Conservation (phyloP, 306 rosid species). For the Lathyrus tuberosus region DNA sequence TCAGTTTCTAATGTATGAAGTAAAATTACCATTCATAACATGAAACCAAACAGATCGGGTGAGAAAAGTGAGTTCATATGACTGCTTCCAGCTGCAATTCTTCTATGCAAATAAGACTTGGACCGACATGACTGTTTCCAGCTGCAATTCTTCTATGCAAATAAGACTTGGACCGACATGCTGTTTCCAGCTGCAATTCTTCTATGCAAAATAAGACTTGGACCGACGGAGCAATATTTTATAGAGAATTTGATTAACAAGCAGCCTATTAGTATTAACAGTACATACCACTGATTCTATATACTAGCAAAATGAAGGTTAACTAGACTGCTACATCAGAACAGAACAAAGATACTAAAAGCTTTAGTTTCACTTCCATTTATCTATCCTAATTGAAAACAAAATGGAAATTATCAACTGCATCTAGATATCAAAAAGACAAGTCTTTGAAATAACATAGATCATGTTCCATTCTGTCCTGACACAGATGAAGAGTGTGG, state of each 20-base stretch:
- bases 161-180: too few relatives aligned
- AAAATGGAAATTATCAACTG: not conserved
- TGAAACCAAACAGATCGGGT: not conserved
- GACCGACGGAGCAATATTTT: not conserved
- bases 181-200: too few relatives aligned
- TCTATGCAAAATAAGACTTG: constrained; percentile 20
- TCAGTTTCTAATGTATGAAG: not conserved
- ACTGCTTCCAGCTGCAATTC: constrained; percentile 23
- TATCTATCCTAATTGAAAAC: constrained; percentile 1
- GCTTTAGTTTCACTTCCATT: constrained; percentile 13
- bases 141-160: constrained; percentile 26
- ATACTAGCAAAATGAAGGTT: constrained; percentile 2
- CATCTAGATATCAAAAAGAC: constrained; percentile 24
- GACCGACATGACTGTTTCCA: not conserved
- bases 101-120: constrained; percentile 21
- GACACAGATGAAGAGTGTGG: constrained; percentile 46
- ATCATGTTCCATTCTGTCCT: constrained; percentile 24
- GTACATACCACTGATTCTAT: not conserved
- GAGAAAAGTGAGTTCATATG: not conserved
- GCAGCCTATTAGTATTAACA: constrained; percentile 22
- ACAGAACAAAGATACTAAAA: constrained; percentile 14
- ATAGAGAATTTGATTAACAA: not conserved
- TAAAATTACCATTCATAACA: not conserved
- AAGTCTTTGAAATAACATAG: constrained; percentile 7
- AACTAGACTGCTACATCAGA: not conserved